Evolutionary conservation across 805 yeast species (phyloP).

Genomic region (Spencermartinsiella europaea): DNA sequence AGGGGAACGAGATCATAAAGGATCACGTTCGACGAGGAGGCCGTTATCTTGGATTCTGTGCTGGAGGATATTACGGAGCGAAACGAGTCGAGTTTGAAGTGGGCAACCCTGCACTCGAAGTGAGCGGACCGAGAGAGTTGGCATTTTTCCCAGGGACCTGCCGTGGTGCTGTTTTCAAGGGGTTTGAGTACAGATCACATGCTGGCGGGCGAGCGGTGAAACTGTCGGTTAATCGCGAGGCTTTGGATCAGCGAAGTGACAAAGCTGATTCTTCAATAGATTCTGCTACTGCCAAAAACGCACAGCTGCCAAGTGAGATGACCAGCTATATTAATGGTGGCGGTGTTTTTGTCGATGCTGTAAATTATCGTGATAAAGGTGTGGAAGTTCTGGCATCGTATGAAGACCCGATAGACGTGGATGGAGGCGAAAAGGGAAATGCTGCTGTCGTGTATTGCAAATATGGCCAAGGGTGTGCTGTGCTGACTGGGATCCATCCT

Average conservation of each 20-base stretch:
- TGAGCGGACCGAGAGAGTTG: constrained; percentile 80
- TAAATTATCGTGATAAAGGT: constrained; percentile 35
- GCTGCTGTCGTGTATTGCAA: constrained; percentile 73
- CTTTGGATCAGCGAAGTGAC: constrained; percentile 13
- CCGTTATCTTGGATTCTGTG: constrained; percentile 78
- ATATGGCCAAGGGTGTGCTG: constrained; percentile 69
- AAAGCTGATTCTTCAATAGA: too few relatives aligned
- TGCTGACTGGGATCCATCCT: constrained; percentile 85
- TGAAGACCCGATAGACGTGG: constrained; percentile 49
- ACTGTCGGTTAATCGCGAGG: constrained; percentile 35
- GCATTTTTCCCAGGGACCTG: constrained; percentile 76
- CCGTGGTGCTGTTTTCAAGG: constrained; percentile 75
- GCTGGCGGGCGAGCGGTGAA: constrained; percentile 63
- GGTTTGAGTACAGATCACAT: constrained; percentile 75
- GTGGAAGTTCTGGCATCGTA: constrained; percentile 75
- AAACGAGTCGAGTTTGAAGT: constrained; percentile 76
- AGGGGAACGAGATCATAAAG: constrained; percentile 54
- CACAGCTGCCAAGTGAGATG: neutral
- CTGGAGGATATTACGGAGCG: constrained; percentile 89
- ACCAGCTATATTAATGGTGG: constrained; percentile 81
- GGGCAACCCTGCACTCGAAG: constrained; percentile 67
- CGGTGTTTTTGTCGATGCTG: constrained; percentile 74
- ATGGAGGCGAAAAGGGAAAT: constrained; percentile 28
- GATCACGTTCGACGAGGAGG: constrained; percentile 79
- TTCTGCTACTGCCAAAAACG: too few relatives aligned